Percentiles rank a stretch among this genome's conserved stretches.
Evolutionary conservation across 176 grass and related monocot genomes (phyloP).

Genomic region (Typha latifolia): DNA sequence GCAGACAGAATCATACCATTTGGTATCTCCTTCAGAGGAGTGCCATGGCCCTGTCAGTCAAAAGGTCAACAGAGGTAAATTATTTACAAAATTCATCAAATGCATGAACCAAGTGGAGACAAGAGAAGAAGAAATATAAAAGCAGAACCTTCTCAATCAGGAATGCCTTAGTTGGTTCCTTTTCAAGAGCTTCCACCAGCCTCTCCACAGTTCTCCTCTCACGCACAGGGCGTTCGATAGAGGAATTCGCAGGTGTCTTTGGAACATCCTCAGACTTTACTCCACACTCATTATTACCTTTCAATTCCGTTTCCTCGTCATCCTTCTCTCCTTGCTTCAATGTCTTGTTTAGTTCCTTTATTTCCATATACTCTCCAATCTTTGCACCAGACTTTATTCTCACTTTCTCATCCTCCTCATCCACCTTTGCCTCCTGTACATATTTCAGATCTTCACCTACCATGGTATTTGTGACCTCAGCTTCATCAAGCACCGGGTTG

Average conservation of each 20-base stretch:
- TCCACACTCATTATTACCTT: conserved; percentile 1
- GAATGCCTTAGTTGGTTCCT: conserved; percentile 13
- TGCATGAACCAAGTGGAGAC: not conserved
- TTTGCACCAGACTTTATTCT: not conserved
- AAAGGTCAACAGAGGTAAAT: not conserved
- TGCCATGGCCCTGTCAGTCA: conserved; percentile 14
- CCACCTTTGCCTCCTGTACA: not conserved
- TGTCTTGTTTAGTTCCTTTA: not conserved
- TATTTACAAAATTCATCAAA: not conserved
- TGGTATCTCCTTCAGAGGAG: conserved; percentile 29
- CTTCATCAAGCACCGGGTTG: too few relatives aligned
- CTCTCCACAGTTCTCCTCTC: conserved; percentile 28
- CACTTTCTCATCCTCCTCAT: not conserved
- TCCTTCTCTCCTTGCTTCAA: not conserved
- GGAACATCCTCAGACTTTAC: conserved; percentile 1
- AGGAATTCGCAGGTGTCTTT: conserved; percentile 5
- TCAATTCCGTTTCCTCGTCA: not conserved
- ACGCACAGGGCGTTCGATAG: conserved; percentile 16
- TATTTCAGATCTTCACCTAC: too few relatives aligned
- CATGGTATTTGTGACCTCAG: too few relatives aligned
- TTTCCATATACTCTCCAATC: not conserved
- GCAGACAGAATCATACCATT: conserved; percentile 8
- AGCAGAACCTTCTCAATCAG: conserved; percentile 21
- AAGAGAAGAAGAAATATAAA: conserved; percentile 2
- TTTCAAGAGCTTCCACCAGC: conserved; percentile 23